Evolutionary conservation across 1,284 basidiomycete species (phyloP), one percentile per base, ranked within the genome.

Genomic region (Ceratobasidium sp.): DNA sequence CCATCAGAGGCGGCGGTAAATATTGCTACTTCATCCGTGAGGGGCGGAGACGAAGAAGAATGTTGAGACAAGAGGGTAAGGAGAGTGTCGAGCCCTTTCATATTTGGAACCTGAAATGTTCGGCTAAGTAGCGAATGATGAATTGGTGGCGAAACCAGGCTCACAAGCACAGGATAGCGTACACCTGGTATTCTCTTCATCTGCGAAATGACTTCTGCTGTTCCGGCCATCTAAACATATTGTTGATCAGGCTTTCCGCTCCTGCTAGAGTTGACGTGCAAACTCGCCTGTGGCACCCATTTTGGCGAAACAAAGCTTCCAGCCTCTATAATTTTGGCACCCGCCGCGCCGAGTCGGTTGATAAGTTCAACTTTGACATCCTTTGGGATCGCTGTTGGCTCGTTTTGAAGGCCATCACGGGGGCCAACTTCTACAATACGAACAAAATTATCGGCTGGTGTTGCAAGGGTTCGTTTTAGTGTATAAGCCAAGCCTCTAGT

Each of bases 261-360:
- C 48, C 6, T 21, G 50, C 9, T 28, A 21, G 26, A 39, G 34
- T 2, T n/a, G 23, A 26, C 21, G 14, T 39, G 14, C 18, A 50
- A 18, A 82, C 88, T 73, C 75, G 91, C 93, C 86, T 96, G 93
- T 0, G 94, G 95, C 18, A 97, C 93, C 92, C 94, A 96, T 80
- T 94, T 95, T 0, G 92, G 91, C 79, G 92, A 92, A 71, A 98
- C 96, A 78, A 97, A 97, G 78, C 92, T 93, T 4, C 96, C 96
- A 0, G 90, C 88, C 81, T 98, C 96, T 75, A 98, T 91, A 70
- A 84, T 87, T 70, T 83, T 84, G 75, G 91, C 80, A 0, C 96
- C 96, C 1, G 92, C 89, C 9, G 82, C 79, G 4, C 86, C 87
- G 3, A 98, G 87, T 14, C 89, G 82, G 73, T 92, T 87, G 74